phyloP scores from a whole-genome alignment of 768 basidiomycete genomes.

The Pisolithus tinctorius region DNA sequence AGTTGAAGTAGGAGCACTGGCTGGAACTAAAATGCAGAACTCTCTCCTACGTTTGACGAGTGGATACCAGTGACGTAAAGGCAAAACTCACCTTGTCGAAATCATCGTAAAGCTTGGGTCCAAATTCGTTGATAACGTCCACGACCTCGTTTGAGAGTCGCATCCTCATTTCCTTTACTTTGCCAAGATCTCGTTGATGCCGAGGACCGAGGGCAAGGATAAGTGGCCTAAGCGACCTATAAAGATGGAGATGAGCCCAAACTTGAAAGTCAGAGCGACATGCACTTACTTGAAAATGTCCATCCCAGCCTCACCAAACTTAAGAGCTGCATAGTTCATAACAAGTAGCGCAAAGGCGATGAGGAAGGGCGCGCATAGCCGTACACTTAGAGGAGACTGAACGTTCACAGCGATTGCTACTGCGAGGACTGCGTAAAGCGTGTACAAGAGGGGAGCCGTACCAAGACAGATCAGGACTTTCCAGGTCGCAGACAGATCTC shows the following conservation, averaged over 20 bases:
- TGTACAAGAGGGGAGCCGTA: conserved; percentile 81
- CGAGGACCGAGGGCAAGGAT: conserved; percentile 84
- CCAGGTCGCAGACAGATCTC: conserved; percentile 95
- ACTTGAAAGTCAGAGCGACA: background rate
- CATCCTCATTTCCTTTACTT: conserved; percentile 66
- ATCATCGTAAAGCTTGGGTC: conserved; percentile 80
- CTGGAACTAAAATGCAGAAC: conserved; percentile 76
- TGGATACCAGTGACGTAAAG: background rate
- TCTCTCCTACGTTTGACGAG: conserved; percentile 22
- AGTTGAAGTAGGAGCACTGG: conserved; percentile 75
- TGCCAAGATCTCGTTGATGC: conserved; percentile 73
- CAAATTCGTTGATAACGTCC: conserved; percentile 82
- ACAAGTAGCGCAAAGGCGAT: conserved; percentile 72
- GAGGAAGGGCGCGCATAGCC: conserved; percentile 69
- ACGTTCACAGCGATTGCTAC: conserved; percentile 68
- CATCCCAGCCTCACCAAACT: conserved; percentile 97
- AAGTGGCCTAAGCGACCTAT: conserved; percentile 86
- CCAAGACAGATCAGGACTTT: conserved; percentile 92
- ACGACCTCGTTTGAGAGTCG: conserved; percentile 79
- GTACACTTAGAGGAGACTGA: conserved; percentile 53
- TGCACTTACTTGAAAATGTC: conserved; percentile 84
- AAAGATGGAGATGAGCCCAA: conserved; percentile 3
- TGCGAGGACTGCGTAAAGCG: conserved; percentile 78
- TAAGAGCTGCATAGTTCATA: conserved; percentile 88
- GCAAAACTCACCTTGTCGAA: conserved; percentile 61